Evolutionary conservation across 805 yeast species (phyloP), one percentile per base, ranked within the genome.

Genomic region (Wickerhamomyces queroliae): DNA sequence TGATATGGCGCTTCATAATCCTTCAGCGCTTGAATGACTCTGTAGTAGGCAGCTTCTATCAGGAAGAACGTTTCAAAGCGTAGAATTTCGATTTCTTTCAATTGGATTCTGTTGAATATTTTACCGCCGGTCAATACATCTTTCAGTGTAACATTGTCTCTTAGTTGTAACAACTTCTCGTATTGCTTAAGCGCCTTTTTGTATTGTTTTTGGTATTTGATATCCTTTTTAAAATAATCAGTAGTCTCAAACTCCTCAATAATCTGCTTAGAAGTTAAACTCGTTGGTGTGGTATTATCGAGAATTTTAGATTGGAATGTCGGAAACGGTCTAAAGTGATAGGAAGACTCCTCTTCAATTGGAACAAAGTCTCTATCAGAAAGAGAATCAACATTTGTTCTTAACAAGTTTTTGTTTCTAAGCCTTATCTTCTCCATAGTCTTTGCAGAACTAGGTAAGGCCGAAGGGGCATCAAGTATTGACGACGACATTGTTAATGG

Each of bases 41-140:
- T n/a, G 16, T 39, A 35, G 23, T 46, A 42, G 3, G 19, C 15
- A 12, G 37, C 38, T 18, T 40, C 34, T 32, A 48, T 22, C 16
- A 26, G 25, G 12, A 29, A 33, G 17, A 40, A 15, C 3, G 29
- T 6, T 13, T 40, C 35, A 15, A 39, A 32, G 29, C 40, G 43
- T 13, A 28, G 31, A 2, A 46, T 33, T 7, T 35, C 33, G 15
- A 40, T 41, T 17, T 42, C 42, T 8, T 34, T 22, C 2, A 44
- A 28, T 28, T 39, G 39, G 17, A 48, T 21, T 22, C 41, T 42
- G 29, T 40, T 38, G 25, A 32, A 41, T 6, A 46, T 26, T 16
- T 39, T 44, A 20, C 46, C 50, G 3, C 52, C 50, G 38, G 44
- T 48, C 17, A 40, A 32, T 13, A 25, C 35, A 4, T 27, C 8